Evolutionary conservation across 202 grass and related monocot species (phyloP).

Genomic region (Schoenoplectus triqueter): DNA sequence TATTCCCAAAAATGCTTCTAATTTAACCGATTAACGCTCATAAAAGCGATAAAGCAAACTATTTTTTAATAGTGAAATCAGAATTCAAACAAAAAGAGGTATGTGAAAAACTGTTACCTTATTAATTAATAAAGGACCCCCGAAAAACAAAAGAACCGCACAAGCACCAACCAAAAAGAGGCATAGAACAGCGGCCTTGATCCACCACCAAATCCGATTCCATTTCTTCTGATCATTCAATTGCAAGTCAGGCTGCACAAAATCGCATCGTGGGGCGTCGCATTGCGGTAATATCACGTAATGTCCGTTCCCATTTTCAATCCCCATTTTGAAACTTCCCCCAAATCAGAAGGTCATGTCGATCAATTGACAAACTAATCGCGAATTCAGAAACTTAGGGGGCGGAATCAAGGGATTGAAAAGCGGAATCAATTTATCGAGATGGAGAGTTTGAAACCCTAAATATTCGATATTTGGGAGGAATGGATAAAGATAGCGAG

Average conservation of each 20-base stretch:
- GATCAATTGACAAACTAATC: slow-evolving; percentile 37
- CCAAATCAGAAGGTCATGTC: slow-evolving; percentile 43
- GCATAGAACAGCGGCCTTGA: slow-evolving; percentile 49
- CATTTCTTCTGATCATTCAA: slow-evolving; percentile 49
- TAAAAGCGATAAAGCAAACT: not conserved
- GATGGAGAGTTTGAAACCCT: slow-evolving; percentile 10
- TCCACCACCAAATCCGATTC: slow-evolving; percentile 73
- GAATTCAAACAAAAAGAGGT: not conserved
- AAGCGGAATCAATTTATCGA: slow-evolving; percentile 33
- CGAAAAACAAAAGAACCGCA: slow-evolving; percentile 54
- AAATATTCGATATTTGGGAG: slow-evolving; percentile 27
- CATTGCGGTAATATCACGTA: slow-evolving; percentile 69
- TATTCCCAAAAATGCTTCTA: not conserved
- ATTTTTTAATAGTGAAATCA: slow-evolving; percentile 5
- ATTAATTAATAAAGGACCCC: slow-evolving; percentile 60
- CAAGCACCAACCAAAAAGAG: slow-evolving; percentile 46
- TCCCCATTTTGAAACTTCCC: slow-evolving; percentile 34
- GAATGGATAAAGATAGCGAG: slow-evolving; percentile 15
- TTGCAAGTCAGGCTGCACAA: slow-evolving; percentile 42
- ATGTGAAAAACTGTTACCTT: slow-evolving; percentile 44
- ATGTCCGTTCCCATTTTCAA: slow-evolving; percentile 53
- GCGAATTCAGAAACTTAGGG: slow-evolving; percentile 21
- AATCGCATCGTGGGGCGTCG: slow-evolving; percentile 34
- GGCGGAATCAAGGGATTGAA: slow-evolving; percentile 39
- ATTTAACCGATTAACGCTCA: not conserved